These are phyloP conservation scores for Phylloporus rhodoxanthus DNA, from an alignment of 768 basidiomycete species.

Conservation along the genomic window DNA sequence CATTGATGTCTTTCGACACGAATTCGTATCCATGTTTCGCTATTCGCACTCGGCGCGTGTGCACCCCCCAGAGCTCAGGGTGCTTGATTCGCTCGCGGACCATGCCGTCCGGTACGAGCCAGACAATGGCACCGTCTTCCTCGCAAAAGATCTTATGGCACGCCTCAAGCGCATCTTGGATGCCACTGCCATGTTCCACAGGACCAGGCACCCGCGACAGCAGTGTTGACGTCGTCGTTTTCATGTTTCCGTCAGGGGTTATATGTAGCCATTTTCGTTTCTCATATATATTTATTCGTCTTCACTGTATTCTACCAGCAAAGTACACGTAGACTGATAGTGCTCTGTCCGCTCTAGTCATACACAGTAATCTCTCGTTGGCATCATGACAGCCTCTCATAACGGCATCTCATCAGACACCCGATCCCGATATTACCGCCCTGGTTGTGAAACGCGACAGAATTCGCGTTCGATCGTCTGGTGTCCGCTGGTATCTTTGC, in stretches of 20 bases:
- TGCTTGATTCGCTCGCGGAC: conserved; percentile 48
- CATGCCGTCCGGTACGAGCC: conserved; percentile 48
- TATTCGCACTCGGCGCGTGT: conserved; percentile 44
- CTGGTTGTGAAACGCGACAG: conserved; percentile 6
- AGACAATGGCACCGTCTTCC: conserved; percentile 53
- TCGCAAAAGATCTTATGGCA: conserved; percentile 41
- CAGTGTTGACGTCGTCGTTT: conserved; percentile 3
- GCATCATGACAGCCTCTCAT: background rate
- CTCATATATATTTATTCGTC: conserved; percentile 7
- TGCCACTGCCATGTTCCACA: conserved; percentile 15
- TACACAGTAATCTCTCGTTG: background rate
- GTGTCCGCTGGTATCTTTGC: background rate
- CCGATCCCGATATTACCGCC: conserved; percentile 3
- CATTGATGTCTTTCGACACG: conserved; percentile 37
- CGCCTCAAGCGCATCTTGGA: conserved; percentile 28
- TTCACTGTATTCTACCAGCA: conserved; percentile 16
- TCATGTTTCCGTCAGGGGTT: background rate
- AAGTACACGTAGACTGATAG: conserved; percentile 1
- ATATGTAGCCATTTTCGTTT: background rate
- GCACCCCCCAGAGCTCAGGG: conserved; percentile 34
- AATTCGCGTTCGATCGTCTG: conserved; percentile 2
- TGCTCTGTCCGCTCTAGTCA: background rate
- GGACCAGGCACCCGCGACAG: conserved; percentile 9
- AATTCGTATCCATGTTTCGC: conserved; percentile 62
- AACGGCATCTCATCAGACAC: conserved; percentile 6